Evolutionary conservation across 805 yeast genomes (phyloP), one percentile per base, ranked within the genome.

Genomic region (Millerozyma acaciae): DNA sequence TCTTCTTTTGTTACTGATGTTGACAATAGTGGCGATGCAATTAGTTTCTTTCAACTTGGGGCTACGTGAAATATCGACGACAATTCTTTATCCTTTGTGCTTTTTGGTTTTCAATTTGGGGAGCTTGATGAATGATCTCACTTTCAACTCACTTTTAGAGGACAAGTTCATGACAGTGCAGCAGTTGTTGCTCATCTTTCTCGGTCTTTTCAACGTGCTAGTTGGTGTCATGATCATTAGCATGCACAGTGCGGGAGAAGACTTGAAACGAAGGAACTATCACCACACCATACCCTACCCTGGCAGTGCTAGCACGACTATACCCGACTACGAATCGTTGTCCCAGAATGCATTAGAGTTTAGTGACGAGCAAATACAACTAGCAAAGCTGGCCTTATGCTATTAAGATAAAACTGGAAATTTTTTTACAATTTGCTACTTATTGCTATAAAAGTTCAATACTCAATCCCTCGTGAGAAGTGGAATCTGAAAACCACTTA

Each of bases 81-180:
- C 90, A 2, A 71, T 86, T 12, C 65, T 88, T 20, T 88, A 87
- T 51, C 96, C 96, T 1, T 62, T 88, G 42, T 84, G 88, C 21
- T 88, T 88, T 55, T 81, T 93, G 57, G 76, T 85, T 28, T 87
- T 83, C 65, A 88, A 85, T 61, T 60, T 84, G 31, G 66, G 74
- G 38, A 81, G 83, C 43, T 51, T 67, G 39, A 46, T 65, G 35
- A 67, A 67, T 37, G 73, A 65, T 35, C 39, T 67, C 28, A 73
- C 80, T 21, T 62, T 76, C 40, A 85, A 85, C 55, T 80, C 84
- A 12, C 55, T 84, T 26, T 64, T 83, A 6, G 71, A 77, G 47
- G 50, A 47, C 14, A 51, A 56, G 12, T 39, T 38, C 25, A 57
- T 66, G 51, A 44, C 58, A 5, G 73, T 71, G 38, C 57, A 70